A percentile compares a stretch with the other conserved stretches of the same genome.
Conservation (phyloP, 371 early-diverging fungal species). For the Actinomucor elegans region DNA sequence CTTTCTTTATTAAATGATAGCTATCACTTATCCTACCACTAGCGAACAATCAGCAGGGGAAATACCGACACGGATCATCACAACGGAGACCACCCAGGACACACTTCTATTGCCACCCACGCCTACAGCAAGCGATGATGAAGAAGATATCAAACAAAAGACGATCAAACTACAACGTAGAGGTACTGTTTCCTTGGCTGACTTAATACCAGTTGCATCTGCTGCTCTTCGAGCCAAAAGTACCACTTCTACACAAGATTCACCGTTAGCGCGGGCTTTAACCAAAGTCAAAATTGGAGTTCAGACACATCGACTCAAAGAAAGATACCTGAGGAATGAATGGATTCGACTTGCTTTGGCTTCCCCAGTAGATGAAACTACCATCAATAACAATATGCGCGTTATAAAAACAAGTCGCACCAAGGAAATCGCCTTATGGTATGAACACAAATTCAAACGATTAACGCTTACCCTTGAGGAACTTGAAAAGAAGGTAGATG, state of each 20-base stretch:
- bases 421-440: constrained; percentile 46
- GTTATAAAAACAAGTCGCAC: constrained; percentile 27
- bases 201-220: constrained; percentile 43
- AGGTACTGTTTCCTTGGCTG: constrained; percentile 31
- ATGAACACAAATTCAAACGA: constrained; percentile 43
- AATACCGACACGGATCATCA: too few relatives aligned
- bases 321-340: constrained; percentile 41
- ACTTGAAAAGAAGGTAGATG: constrained; percentile 39
- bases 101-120: constrained; percentile 24
- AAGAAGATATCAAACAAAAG: constrained; percentile 9
- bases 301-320: constrained; percentile 40
- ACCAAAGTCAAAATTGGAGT: constrained; percentile 41
- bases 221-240: constrained; percentile 27
- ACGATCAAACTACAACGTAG: constrained; percentile 9
- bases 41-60: too few relatives aligned
- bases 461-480: constrained; percentile 26
- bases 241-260: constrained; percentile 10
- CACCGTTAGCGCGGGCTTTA: constrained; percentile 39
- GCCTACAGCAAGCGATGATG: constrained; percentile 21
- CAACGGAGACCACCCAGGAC: too few relatives aligned
- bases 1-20: too few relatives aligned
- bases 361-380: constrained; percentile 35
- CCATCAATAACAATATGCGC: constrained; percentile 19
- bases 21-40: too few relatives aligned
- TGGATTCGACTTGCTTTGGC: constrained; percentile 48